Evolutionary conservation across 176 grass and related monocot species (phyloP), one percentile per base, ranked within the genome.

Genomic region (Neostapfia colusana): DNA sequence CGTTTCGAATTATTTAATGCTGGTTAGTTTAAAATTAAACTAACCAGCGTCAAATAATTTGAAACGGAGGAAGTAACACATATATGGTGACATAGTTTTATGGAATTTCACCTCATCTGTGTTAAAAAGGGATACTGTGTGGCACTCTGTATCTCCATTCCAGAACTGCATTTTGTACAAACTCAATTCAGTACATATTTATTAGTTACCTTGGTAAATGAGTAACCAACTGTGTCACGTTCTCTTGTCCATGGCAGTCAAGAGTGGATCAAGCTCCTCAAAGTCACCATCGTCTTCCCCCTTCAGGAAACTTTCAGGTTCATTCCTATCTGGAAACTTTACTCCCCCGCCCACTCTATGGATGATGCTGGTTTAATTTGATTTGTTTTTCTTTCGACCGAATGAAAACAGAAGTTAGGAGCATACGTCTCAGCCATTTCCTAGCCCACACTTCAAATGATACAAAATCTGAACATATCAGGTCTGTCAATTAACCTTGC

Each of bases 201-300:
- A 18, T 37, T 73, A 66, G 14, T 71, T 83, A 58, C n/a, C 5
- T 43, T 80, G 15, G 56, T 58, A 21, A 72, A 20, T 61, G 72
- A 53, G 69, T 69, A 76, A 78, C 28, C 53, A 79, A 60, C 43
- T 24, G 28, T 74, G 75, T 65, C 40, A 27, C 80, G 14, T 75
- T 81, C 16, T 46, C 8, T 60, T 83, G n/a, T 70, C 42, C 37
- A 40, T 51, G 69, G 37, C 49, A 88, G 78, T 71, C 77, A 90
- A 86, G 58, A 72, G 70, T 10, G 83, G 75, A 75, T 78, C 79
- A 59, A 74, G 77, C 79, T 79, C 73, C 75, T 79, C 73, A 10
- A 87, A 91, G 37, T 69, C 92, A 79, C 80, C 83, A 69, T 91
- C 85, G 54, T 79, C 91, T 41, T 91, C 92, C 55, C 86, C 87